Conservation (phyloP, 352 stramenopile genomes). For the Phytophthora agathidicida region DNA sequence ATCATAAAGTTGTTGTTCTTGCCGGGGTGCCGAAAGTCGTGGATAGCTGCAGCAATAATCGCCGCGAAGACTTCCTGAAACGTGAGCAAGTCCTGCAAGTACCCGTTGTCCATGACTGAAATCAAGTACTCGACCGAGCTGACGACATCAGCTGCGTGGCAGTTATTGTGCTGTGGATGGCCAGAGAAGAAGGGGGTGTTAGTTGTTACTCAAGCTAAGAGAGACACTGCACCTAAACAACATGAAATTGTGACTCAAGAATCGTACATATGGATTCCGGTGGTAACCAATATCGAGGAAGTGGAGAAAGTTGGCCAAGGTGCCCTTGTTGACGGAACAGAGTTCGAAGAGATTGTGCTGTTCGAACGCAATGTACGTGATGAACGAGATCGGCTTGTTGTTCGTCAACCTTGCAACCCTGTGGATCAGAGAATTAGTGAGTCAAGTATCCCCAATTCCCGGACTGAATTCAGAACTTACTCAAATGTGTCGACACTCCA, state of each 20-base stretch:
- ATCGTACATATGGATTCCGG: slow-evolving; percentile 78
- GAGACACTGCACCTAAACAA: slow-evolving; percentile 5
- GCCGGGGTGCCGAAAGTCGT: slow-evolving; percentile 84
- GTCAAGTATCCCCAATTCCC: neutral
- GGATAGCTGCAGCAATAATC: slow-evolving; percentile 81
- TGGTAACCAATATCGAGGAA: slow-evolving; percentile 86
- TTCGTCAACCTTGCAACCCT: slow-evolving; percentile 67
- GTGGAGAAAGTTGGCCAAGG: slow-evolving; percentile 79
- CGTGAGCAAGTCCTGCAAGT: slow-evolving; percentile 81
- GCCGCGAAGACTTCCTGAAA: slow-evolving; percentile 84
- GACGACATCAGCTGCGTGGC: slow-evolving; percentile 80
- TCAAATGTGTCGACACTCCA: slow-evolving; percentile 79
- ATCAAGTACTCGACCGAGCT: slow-evolving; percentile 86
- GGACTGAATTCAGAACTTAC: slow-evolving; percentile 34
- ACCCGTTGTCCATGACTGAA: slow-evolving; percentile 78
- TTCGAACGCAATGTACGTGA: slow-evolving; percentile 87
- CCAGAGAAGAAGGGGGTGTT: neutral
- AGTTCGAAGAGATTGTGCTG: slow-evolving; percentile 83
- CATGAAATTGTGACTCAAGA: neutral
- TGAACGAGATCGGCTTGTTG: slow-evolving; percentile 80
- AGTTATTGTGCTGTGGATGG: slow-evolving; percentile 80
- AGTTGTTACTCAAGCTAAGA: neutral
- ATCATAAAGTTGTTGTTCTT: slow-evolving; percentile 91
- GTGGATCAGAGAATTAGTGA: slow-evolving; percentile 13
- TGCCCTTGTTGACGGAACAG: slow-evolving; percentile 74